phyloP scores from a whole-genome alignment of 1,284 basidiomycete species.

The Cutaneotrichosporon arboriforme region DNA sequence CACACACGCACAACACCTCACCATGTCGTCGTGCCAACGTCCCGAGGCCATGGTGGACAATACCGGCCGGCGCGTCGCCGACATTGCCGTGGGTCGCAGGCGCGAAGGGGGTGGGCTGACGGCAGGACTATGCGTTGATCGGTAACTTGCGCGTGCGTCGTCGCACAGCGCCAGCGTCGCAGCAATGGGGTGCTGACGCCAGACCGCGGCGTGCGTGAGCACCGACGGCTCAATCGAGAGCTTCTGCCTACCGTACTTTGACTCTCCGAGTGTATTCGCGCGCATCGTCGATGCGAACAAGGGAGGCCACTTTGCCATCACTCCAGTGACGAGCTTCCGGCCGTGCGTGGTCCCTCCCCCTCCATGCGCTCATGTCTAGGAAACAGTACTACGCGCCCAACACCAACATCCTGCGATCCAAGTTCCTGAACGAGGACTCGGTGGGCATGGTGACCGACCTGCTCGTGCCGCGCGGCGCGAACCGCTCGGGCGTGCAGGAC shows the following conservation, averaged over 20 bases:
- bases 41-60: background rate
- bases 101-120: background rate
- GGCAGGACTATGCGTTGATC: constrained; percentile 49
- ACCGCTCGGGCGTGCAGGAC: constrained; percentile 27
- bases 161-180: background rate
- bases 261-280: constrained; percentile 79
- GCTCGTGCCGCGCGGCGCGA: constrained; percentile 41
- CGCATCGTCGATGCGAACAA: constrained; percentile 54
- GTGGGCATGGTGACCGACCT: constrained; percentile 68
- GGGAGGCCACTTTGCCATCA: constrained; percentile 89
- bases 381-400: constrained; percentile 85
- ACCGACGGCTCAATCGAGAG: constrained; percentile 56
- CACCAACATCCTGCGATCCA: constrained; percentile 81
- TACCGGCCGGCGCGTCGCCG: constrained; percentile 1
- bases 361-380: constrained; percentile 57
- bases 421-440: constrained; percentile 74
- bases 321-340: constrained; percentile 51
- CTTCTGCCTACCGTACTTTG: constrained; percentile 87
- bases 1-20: too few relatives aligned
- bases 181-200: background rate
- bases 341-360: constrained; percentile 21
- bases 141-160: constrained; percentile 43
- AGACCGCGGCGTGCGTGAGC: constrained; percentile 49
- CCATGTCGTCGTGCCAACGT: background rate
- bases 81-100: background rate